A percentile compares a stretch with the other conserved stretches of the same genome.
Conservation (phyloP, 129 eudicot species). For the carrot (Daucus carota) region DH1_v3.0 NC_030382.2:40159501-40160000, state of each 20-base stretch:
- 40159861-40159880: not conserved
- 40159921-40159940: constrained; percentile 32
- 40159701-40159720: constrained; percentile 55
- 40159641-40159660: constrained; percentile 1
- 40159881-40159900: not conserved
- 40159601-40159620: not conserved
- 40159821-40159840: constrained; percentile 52
- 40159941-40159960: constrained; percentile 76
- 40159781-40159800: constrained; percentile 73
- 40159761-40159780: constrained; percentile 78
- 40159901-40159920: constrained; percentile 2
- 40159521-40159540: not conserved
- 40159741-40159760: constrained; percentile 74
- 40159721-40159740: constrained; percentile 65
- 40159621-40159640: not conserved
- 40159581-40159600: not conserved
- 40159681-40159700: constrained; percentile 45
- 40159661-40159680: constrained; percentile 33
- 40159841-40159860: not conserved
- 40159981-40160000: constrained; percentile 64
- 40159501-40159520: not conserved
- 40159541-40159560: not conserved
- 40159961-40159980: constrained; percentile 67
- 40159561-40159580: not conserved
- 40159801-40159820: constrained; percentile 55